Evolutionary conservation across 805 yeast genomes (phyloP).

Genomic region (Candida taoyuanica): DNA sequence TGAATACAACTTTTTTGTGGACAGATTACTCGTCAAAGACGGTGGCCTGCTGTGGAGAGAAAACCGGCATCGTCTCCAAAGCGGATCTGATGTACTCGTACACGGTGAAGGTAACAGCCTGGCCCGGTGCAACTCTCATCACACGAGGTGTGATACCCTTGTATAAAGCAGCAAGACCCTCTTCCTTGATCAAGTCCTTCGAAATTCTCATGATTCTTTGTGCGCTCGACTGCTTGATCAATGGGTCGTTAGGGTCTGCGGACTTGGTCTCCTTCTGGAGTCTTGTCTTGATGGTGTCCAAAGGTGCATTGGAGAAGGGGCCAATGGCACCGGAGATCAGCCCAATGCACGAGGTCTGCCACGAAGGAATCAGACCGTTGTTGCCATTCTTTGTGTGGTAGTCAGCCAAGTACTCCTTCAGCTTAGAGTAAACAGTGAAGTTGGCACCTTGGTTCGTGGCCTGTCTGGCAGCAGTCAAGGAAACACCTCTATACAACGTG

Average conservation of each 20-base stretch:
- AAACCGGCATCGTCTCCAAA: conserved; percentile 40
- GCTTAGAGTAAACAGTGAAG: conserved; percentile 88
- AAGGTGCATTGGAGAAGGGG: conserved; percentile 95
- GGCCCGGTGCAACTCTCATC: conserved; percentile 99
- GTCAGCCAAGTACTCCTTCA: conserved; percentile 66
- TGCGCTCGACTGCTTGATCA: conserved; percentile 52
- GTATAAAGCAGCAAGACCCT: conserved; percentile 84
- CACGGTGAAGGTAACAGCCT: conserved; percentile 96
- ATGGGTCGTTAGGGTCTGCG: conserved; percentile 27
- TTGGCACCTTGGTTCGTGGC: conserved; percentile 98
- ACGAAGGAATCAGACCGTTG: conserved; percentile 62
- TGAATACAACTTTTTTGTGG: no score
- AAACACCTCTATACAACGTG: conserved; percentile 90
- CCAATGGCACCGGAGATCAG: conserved; percentile 95
- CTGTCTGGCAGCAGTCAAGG: conserved; percentile 94
- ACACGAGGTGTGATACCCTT: conserved; percentile 98
- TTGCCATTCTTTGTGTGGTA: conserved; percentile 43
- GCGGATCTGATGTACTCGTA: conserved; percentile 80
- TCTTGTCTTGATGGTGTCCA: conserved; percentile 95
- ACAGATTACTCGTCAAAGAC: conserved; percentile 29
- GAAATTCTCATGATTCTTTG: conserved; percentile 80
- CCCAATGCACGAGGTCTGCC: conserved; percentile 93
- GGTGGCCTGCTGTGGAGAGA: conserved; percentile 25
- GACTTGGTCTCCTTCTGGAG: conserved; percentile 84
- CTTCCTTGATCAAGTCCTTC: conserved; percentile 74